phyloP scores from a whole-genome alignment of 2,329 filamentous ascomycete genomes.

The Talaromyces sp. region DNA sequence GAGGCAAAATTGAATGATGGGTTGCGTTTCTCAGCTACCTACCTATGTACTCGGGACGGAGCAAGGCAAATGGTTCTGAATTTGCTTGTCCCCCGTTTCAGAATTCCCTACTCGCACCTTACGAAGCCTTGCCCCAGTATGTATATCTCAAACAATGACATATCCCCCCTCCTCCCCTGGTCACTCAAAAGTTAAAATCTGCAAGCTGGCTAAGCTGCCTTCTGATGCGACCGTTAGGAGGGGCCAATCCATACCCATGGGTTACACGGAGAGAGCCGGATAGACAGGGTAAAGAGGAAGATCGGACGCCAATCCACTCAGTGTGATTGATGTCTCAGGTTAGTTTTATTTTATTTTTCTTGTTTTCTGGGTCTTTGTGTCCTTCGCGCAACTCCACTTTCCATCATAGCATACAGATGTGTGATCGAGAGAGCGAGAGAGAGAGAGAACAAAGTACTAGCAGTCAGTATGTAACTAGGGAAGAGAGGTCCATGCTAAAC shows the following conservation, averaged over 20 bases:
- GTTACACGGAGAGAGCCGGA: constrained; percentile 24
- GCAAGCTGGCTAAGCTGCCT: not conserved
- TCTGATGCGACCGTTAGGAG: constrained; percentile 7
- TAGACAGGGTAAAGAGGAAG: constrained; percentile 11
- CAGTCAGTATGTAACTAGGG: no score
- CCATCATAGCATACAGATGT: not conserved
- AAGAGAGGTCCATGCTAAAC: constrained; percentile 2
- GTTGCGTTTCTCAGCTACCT: not conserved
- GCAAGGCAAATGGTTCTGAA: not conserved
- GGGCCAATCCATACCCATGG: constrained; percentile 3
- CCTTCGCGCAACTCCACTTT: not conserved
- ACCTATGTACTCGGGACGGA: not conserved
- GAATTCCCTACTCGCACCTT: not conserved
- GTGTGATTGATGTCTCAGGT: constrained; percentile 4
- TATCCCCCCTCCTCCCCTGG: not conserved
- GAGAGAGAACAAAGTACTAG: not conserved
- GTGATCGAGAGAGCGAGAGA: constrained; percentile 9
- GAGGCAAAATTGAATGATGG: not conserved
- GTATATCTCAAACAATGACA: constrained; percentile 6
- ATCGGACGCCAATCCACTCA: constrained; percentile 13
- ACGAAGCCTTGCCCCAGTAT: not conserved
- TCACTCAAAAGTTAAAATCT: not conserved
- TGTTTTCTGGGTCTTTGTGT: not conserved
- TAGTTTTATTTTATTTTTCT: not conserved
- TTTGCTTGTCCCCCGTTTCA: not conserved